Evolutionary conservation across 2,329 filamentous ascomycete genomes (phyloP).

Genomic region (Fragosphaeria purpurea): DNA sequence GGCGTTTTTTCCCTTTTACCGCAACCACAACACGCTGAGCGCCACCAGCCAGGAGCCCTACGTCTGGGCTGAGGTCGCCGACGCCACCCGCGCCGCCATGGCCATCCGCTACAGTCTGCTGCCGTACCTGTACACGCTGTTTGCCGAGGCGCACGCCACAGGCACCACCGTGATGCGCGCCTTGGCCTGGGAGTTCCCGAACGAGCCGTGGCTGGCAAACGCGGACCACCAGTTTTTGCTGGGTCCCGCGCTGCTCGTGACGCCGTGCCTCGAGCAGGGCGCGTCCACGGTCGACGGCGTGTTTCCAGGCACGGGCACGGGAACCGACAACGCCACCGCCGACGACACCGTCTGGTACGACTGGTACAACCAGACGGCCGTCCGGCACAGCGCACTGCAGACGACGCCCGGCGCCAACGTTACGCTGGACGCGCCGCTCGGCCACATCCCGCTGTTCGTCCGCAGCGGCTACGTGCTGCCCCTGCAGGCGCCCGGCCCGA

Average conservation of each 20-base stretch:
- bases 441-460: conserved; percentile 64
- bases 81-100: conserved; percentile 58
- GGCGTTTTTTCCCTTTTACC: conserved; percentile 66
- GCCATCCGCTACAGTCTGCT: conserved; percentile 65
- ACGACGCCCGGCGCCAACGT: conserved; percentile 25
- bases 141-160: conserved; percentile 47
- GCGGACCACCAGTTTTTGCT: conserved; percentile 43
- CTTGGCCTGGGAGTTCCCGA: conserved; percentile 60
- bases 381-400: conserved; percentile 24
- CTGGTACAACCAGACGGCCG: conserved; percentile 59
- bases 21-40: conserved; percentile 49
- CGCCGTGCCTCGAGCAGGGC: conserved; percentile 36
- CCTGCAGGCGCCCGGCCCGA: conserved; percentile 57
- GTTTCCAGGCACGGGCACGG: conserved; percentile 30
- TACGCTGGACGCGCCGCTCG: conserved; percentile 36
- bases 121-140: conserved; percentile 71
- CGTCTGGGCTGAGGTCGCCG: conserved; percentile 52
- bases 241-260: conserved; percentile 37
- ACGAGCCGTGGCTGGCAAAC: conserved; percentile 33
- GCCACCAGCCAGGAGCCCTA: conserved; percentile 58
- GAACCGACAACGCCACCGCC: conserved; percentile 17
- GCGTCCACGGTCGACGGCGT: conserved; percentile 30
- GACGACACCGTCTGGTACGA: conserved; percentile 57
- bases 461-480: conserved; percentile 60
- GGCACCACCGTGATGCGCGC: conserved; percentile 60